Evolutionary conservation across 2,329 filamentous ascomycete species (phyloP).

Genomic region (Septoria linicola): DNA sequence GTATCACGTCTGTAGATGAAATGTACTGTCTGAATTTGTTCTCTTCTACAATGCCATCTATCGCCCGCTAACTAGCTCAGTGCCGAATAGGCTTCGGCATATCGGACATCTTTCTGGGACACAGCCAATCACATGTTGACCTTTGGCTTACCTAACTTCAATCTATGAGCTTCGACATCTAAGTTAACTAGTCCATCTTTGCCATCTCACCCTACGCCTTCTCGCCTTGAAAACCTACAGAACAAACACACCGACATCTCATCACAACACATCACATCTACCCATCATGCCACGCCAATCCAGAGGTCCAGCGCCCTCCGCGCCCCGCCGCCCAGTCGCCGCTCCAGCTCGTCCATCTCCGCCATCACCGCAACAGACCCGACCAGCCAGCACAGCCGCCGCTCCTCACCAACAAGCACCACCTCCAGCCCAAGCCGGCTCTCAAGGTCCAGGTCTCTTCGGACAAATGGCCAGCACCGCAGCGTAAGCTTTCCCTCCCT

Average conservation of each 20-base stretch:
- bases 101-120: neutral
- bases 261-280: too few species aligned
- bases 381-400: conserved; percentile 53
- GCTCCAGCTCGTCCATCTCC: conserved; percentile 56
- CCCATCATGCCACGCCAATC: conserved; percentile 54
- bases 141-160: too few species aligned
- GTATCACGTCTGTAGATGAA: too few species aligned
- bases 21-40: too few species aligned
- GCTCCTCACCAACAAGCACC: conserved; percentile 45
- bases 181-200: too few species aligned
- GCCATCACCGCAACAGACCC: conserved; percentile 60
- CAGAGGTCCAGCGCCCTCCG: conserved; percentile 44
- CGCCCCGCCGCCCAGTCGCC: conserved; percentile 47
- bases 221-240: conserved; percentile 3
- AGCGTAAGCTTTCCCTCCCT: conserved; percentile 64
- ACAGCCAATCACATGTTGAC: conserved; percentile 7
- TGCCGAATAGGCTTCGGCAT: conserved; percentile 4
- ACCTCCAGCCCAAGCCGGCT: conserved; percentile 41
- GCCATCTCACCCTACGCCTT: conserved; percentile 13
- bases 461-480: conserved; percentile 97
- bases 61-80: too few species aligned
- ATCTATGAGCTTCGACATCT: too few species aligned
- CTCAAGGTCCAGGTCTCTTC: conserved; percentile 77
- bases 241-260: conserved; percentile 2
- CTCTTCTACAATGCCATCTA: too few species aligned